Evolutionary conservation across 441 rosid genomes (phyloP), one percentile per base, ranked within the genome.

Genomic region (California macrophylla): DNA sequence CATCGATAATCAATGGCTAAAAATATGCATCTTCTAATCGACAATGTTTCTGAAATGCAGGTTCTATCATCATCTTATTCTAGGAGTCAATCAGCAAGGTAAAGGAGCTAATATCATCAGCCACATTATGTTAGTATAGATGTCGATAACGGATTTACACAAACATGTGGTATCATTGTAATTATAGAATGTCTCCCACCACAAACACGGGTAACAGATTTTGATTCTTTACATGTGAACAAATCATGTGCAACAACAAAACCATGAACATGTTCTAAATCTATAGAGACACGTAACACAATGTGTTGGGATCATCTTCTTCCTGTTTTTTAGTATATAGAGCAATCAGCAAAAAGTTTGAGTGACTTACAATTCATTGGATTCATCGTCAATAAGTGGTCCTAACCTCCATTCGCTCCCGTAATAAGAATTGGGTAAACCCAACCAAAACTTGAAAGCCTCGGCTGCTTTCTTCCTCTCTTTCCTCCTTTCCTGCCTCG

Each of bases 371-470:
- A 54, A 50, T 7, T 16, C 56, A 54, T 54, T 26, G 25, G 7
- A 26, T 54, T 2, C 75, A 73, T 67, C 79, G 24, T 47, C 66
- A 66, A 73, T 81, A 3, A 67, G 68, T 63, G 88, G 82, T 24
- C 80, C 86, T 10, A 85, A 68, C 40, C 82, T 82, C 97, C 98
- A 90, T 69, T 92, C 93, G 61, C 91, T 87, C 16, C 85, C 92
- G 68, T 93, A 91, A 69, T 91, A 93, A 56, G 93, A 87, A 82
- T 91, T 91, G 47, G 98, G 98, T 72, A 91, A 81, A 71, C 98
- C 98, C 71, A 93, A 76, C 97, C 97, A 91, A 71, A 91, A 93
- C 81, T 93, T 93, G 83, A 88, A 91, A 42, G 98, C 98, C 87
- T 91, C 98, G 0, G 97, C 93, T 0, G 97, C 93, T 72, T 93